Conservation (phyloP, 2,329 filamentous ascomycete species). For the Pseudopyrenochaeta lycopersici region DNA sequence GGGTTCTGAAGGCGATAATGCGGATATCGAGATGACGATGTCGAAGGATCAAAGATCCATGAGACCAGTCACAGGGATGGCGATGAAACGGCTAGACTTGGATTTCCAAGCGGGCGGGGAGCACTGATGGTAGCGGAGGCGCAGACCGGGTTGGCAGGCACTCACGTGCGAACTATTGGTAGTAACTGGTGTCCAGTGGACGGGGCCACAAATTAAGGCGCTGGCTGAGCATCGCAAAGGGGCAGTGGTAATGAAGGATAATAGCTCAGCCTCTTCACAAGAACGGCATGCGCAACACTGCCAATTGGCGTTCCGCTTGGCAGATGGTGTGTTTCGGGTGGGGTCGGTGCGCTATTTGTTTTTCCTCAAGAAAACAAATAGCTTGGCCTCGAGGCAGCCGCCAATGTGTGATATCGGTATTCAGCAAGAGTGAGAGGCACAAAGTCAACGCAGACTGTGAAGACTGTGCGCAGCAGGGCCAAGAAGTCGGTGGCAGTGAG, state of each 20-base stretch:
- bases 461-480: neutral
- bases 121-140: neutral
- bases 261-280: neutral
- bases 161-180: neutral
- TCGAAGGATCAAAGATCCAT: neutral
- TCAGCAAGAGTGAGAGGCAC: no score
- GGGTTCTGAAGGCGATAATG: neutral
- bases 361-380: no score
- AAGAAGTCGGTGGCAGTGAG: neutral
- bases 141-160: constrained; percentile 2
- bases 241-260: neutral
- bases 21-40: neutral
- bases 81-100: neutral
- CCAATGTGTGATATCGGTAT: no score
- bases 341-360: no score
- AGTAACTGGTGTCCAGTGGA: neutral
- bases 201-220: neutral
- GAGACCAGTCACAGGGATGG: neutral
- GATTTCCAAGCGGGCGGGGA: neutral
- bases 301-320: neutral
- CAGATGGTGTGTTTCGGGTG: no score
- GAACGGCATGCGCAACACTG: neutral
- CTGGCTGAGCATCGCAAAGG: constrained; percentile 1
- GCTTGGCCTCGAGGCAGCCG: no score
- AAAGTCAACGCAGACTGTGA: no score